A percentile compares a stretch with the other conserved stretches of the same genome.
These are phyloP conservation scores for Penicillium arizonense DNA, from an alignment of 495 filamentous ascomycete genomes.

Conservation along the genomic window DNA sequence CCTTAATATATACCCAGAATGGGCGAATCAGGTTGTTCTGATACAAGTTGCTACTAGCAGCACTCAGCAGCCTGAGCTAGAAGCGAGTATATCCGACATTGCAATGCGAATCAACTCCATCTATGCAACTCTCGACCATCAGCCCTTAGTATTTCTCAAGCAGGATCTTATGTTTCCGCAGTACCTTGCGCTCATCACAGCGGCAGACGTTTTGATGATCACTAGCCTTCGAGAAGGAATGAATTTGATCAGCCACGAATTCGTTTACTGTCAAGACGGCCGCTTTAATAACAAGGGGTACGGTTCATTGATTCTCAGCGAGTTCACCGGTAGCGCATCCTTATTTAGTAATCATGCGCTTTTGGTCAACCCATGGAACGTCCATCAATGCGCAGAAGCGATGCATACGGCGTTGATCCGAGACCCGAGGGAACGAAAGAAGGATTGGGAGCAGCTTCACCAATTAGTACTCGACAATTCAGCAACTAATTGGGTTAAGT, in stretches of 20 bases:
- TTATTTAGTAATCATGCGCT: conserved; percentile 72
- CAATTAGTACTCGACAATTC: conserved; percentile 75
- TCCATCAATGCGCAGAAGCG: conserved; percentile 79
- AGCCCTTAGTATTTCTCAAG: conserved; percentile 87
- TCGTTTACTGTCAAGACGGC: conserved; percentile 88
- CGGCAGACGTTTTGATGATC: conserved; percentile 88
- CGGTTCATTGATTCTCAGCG: conserved; percentile 84
- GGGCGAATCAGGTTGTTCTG: conserved; percentile 79
- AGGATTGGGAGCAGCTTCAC: conserved; percentile 71
- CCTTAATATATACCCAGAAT: conserved; percentile 87
- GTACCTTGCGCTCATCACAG: conserved; percentile 84
- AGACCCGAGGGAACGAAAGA: conserved; percentile 64
- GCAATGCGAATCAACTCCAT: conserved; percentile 87
- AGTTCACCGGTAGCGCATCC: conserved; percentile 88
- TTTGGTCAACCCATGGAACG: conserved; percentile 91
- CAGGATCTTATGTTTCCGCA: conserved; percentile 89
- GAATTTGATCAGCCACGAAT: conserved; percentile 93
- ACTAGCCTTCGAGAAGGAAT: conserved; percentile 92
- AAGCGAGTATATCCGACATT: conserved; percentile 85
- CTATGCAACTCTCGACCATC: conserved; percentile 82
- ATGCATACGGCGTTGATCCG: conserved; percentile 80
- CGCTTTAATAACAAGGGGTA: conserved; percentile 68
- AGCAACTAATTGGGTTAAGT: conserved; percentile 78
- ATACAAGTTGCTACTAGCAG: conserved; percentile 92
- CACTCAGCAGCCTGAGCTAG: conserved; percentile 79